Conservation (phyloP, 257 asterid genomes). For the Capsicum chinense region DNA sequence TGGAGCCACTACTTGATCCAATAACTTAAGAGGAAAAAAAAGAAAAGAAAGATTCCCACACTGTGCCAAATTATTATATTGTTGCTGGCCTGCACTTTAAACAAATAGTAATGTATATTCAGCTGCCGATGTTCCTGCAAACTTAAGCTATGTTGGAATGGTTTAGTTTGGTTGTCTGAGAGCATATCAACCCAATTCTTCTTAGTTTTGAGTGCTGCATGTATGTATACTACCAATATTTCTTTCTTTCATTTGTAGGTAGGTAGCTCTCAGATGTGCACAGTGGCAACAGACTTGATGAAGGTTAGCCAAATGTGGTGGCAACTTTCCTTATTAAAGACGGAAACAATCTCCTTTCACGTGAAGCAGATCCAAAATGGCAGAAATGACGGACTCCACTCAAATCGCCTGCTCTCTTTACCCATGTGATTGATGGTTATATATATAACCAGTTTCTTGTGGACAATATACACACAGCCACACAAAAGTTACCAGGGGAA, state of each 20-base stretch:
- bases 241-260: not conserved
- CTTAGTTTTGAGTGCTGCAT: no score
- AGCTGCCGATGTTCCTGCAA: not conserved
- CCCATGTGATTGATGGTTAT: slow-evolving; percentile 13
- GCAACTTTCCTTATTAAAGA: not conserved
- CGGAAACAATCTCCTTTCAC: slow-evolving; percentile 1
- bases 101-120: not conserved
- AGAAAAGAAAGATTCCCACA: not conserved
- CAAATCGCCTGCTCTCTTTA: not conserved
- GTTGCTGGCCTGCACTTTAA: no score
- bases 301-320: slow-evolving; percentile 15
- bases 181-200: no score
- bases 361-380: slow-evolving; percentile 2
- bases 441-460: no score
- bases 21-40: not conserved
- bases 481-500: no score
- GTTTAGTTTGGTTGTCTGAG: not conserved
- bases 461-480: no score
- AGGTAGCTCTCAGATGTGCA: not conserved
- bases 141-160: not conserved
- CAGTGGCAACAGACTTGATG: not conserved
- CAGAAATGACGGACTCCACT: not conserved
- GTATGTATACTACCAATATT: no score
- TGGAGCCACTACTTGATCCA: not conserved
- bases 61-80: not conserved